These are phyloP conservation scores for Drechslerella coelobrocha DNA, from an alignment of 2,329 filamentous ascomycete species.

Conservation along the genomic window DNA sequence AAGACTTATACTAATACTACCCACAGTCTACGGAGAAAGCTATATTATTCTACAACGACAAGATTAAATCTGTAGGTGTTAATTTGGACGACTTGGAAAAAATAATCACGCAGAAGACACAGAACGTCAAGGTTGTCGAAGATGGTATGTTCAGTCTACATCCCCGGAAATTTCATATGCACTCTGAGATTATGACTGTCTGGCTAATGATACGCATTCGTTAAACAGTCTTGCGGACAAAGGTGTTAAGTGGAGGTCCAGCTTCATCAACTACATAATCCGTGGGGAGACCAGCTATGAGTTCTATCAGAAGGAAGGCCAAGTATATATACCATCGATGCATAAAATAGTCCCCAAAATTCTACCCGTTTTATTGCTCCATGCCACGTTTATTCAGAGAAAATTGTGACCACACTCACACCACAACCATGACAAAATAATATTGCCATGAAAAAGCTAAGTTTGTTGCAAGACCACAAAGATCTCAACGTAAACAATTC, in stretches of 20 bases:
- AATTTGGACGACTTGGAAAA: constrained; percentile 73
- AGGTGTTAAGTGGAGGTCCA: constrained; percentile 28
- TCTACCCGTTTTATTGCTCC: too few species aligned
- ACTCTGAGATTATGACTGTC: neutral
- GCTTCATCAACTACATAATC: constrained; percentile 24
- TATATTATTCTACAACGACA: constrained; percentile 70
- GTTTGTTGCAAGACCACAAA: neutral
- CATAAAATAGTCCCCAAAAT: neutral
- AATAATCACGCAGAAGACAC: constrained; percentile 76
- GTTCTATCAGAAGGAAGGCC: neutral
- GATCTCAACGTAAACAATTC: neutral
- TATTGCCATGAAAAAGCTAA: neutral
- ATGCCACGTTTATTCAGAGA: too few species aligned
- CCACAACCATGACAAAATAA: constrained; percentile 3
- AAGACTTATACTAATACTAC: constrained; percentile 57
- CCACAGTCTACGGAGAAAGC: constrained; percentile 64
- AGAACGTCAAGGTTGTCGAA: constrained; percentile 84
- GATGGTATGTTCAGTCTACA: constrained; percentile 64
- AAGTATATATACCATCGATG: neutral
- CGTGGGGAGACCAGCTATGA: neutral
- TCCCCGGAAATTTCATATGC: neutral
- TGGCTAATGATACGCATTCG: neutral
- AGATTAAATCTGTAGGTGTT: constrained; percentile 70
- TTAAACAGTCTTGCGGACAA: constrained; percentile 35
- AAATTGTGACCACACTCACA: too few species aligned